A percentile compares a stretch with the other conserved stretches of the same genome.
These are phyloP conservation scores for Geranium rotundifolium DNA, from an alignment of 345 rosid genomes.

Conservation along the genomic window DNA sequence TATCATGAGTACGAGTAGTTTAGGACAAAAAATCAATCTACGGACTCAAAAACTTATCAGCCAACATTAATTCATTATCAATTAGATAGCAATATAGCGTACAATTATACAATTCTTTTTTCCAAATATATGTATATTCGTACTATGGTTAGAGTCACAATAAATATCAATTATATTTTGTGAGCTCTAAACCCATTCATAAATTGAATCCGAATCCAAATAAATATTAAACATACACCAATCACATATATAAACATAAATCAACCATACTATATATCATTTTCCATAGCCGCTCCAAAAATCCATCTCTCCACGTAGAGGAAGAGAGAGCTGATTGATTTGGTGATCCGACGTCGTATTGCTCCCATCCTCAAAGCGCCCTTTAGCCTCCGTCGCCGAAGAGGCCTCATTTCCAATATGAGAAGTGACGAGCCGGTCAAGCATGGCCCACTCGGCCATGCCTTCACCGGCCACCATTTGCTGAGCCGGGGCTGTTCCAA, in stretches of 20 bases:
- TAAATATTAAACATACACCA: background rate
- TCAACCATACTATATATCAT: constrained; percentile 8
- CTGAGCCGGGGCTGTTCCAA: constrained; percentile 26
- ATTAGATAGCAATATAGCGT: too few relatives aligned
- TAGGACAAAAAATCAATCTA: too few relatives aligned
- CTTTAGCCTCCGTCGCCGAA: constrained; percentile 6
- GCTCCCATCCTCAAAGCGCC: constrained; percentile 11
- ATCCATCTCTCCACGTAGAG: constrained; percentile 75
- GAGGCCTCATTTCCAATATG: constrained; percentile 44
- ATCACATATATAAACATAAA: too few relatives aligned
- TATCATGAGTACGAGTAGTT: too few relatives aligned
- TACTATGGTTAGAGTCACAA: too few relatives aligned
- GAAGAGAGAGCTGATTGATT: constrained; percentile 39
- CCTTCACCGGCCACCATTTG: constrained; percentile 12
- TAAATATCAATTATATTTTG: too few relatives aligned
- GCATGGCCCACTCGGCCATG: constrained; percentile 66
- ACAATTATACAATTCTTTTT: too few relatives aligned
- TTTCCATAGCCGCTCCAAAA: constrained; percentile 75
- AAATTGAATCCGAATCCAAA: too few relatives aligned
- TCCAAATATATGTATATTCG: too few relatives aligned
- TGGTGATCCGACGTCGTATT: constrained; percentile 32
- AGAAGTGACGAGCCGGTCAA: constrained; percentile 30
- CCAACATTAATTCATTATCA: too few relatives aligned
- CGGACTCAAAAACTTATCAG: too few relatives aligned
- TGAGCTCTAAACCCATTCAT: background rate